These are phyloP conservation scores for Warburgia ugandensis DNA, from an alignment of 164 flowering plant species.

Conservation along the genomic window DNA sequence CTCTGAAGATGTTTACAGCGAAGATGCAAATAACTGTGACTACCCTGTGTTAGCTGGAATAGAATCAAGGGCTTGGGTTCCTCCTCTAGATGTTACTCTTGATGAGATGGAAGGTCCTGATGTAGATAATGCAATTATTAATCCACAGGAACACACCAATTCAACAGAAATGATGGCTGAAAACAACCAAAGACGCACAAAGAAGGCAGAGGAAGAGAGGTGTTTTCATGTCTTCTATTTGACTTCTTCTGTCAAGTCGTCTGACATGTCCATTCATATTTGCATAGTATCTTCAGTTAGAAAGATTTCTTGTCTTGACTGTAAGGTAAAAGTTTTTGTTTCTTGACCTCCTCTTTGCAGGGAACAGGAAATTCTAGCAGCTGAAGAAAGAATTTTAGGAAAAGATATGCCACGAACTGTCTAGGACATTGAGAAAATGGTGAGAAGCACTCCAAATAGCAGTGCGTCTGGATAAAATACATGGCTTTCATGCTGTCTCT, in stretches of 20 bases:
- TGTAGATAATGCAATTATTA: conserved; percentile 15
- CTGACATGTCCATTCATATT: too few species aligned
- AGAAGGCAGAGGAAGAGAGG: conserved; percentile 70
- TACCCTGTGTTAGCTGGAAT: conserved; percentile 28
- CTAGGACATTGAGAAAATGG: conserved; percentile 84
- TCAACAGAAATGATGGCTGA: conserved; percentile 19
- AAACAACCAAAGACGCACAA: conserved; percentile 39
- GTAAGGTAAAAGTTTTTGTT: too few species aligned
- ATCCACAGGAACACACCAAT: conserved; percentile 18
- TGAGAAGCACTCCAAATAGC: conserved; percentile 86
- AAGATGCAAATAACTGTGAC: conserved; percentile 17
- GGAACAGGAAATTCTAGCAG: conserved; percentile 75
- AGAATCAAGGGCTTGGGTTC: conserved; percentile 71
- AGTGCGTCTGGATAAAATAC: conserved; percentile 89
- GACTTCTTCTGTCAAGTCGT: too few species aligned
- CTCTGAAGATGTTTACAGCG: conserved; percentile 14
- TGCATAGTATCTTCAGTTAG: neutral
- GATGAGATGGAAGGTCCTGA: conserved; percentile 56
- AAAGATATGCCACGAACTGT: conserved; percentile 58
- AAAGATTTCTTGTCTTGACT: too few species aligned
- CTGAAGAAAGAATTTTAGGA: conserved; percentile 72
- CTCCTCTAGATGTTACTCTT: conserved; percentile 78
- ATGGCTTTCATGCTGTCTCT: conserved; percentile 63
- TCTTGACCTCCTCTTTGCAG: too few species aligned
- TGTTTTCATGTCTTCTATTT: conserved; percentile 10